Conservation (phyloP, 495 filamentous ascomycete genomes). For the Talaromyces proteolyticus region DNA sequence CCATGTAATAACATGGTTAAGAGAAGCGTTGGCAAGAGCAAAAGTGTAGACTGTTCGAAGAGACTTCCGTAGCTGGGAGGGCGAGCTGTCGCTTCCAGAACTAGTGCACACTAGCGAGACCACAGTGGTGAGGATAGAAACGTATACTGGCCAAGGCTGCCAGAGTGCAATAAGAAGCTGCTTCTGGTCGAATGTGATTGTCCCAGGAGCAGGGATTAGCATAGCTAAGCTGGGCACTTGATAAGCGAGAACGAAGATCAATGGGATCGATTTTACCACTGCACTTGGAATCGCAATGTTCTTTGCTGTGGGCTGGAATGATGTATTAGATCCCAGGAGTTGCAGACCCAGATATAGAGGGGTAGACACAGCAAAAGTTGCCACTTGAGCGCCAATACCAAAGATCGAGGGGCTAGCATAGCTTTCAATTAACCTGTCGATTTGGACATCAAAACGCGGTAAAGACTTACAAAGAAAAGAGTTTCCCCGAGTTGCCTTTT, state of each 20-base stretch:
- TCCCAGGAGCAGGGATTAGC: conserved; percentile 41
- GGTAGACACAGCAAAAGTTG: conserved; percentile 46
- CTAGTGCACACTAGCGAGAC: conserved; percentile 25
- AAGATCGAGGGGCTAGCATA: conserved; percentile 36
- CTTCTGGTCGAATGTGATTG: conserved; percentile 41
- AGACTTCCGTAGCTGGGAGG: conserved; percentile 22
- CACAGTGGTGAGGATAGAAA: conserved; percentile 25
- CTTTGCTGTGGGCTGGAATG: conserved; percentile 33
- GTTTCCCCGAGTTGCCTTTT: conserved; percentile 44
- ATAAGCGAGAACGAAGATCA: conserved; percentile 42
- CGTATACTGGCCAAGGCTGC: conserved; percentile 54
- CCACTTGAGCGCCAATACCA: conserved; percentile 47
- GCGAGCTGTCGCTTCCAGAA: conserved; percentile 25
- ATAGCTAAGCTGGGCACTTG: conserved; percentile 45
- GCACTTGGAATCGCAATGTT: conserved; percentile 42
- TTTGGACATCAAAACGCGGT: background rate
- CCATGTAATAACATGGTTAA: conserved; percentile 42
- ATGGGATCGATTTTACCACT: conserved; percentile 41
- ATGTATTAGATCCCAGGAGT: conserved; percentile 46
- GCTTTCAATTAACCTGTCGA: background rate
- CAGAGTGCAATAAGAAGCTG: conserved; percentile 53
- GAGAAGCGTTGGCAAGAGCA: conserved; percentile 38
- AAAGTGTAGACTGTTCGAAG: conserved; percentile 51
- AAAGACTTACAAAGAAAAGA: conserved; percentile 45
- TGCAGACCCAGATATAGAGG: conserved; percentile 49